These are phyloP conservation scores for Lactarius vividus DNA, from an alignment of 768 basidiomycete genomes.

Conservation along the genomic window DNA sequence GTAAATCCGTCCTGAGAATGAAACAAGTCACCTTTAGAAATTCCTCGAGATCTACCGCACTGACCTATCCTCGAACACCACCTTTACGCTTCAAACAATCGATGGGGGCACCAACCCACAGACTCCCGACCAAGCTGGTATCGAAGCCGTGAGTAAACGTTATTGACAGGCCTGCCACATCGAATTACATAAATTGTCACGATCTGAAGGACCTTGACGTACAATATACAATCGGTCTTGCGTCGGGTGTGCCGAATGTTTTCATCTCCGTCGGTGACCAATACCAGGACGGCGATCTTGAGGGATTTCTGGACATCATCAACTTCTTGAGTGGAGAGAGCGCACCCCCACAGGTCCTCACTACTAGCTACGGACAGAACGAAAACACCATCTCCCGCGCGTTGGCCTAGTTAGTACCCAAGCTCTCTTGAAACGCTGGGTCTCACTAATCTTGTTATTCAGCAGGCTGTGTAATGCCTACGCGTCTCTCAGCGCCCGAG, in stretches of 20 bases:
- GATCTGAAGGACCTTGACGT: conserved; percentile 28
- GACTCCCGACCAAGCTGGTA: conserved; percentile 17
- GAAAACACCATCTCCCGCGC: conserved; percentile 14
- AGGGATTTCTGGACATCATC: conserved; percentile 25
- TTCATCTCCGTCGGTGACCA: conserved; percentile 33
- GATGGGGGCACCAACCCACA: conserved; percentile 29
- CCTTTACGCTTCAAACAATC: conserved; percentile 26
- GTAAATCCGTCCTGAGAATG: neutral
- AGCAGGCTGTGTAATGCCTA: conserved; percentile 27
- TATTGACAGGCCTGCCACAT: neutral
- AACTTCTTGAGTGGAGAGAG: conserved; percentile 24
- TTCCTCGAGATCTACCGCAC: conserved; percentile 25
- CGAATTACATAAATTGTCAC: neutral
- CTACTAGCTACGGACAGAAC: conserved; percentile 22
- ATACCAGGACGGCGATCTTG: conserved; percentile 27
- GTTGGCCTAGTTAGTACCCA: conserved; percentile 23
- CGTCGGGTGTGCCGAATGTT: conserved; percentile 29
- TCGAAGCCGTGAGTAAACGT: conserved; percentile 27
- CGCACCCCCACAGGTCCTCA: conserved; percentile 22
- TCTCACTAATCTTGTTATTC: neutral
- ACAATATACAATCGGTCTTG: conserved; percentile 30
- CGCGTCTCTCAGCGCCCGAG: conserved; percentile 24
- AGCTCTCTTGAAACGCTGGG: neutral
- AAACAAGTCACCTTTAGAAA: neutral
- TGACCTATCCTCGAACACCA: conserved; percentile 19